Evolutionary conservation across 176 grass and related monocot genomes (phyloP), one percentile per base, ranked within the genome.

Genomic region (Cocos nucifera): DNA sequence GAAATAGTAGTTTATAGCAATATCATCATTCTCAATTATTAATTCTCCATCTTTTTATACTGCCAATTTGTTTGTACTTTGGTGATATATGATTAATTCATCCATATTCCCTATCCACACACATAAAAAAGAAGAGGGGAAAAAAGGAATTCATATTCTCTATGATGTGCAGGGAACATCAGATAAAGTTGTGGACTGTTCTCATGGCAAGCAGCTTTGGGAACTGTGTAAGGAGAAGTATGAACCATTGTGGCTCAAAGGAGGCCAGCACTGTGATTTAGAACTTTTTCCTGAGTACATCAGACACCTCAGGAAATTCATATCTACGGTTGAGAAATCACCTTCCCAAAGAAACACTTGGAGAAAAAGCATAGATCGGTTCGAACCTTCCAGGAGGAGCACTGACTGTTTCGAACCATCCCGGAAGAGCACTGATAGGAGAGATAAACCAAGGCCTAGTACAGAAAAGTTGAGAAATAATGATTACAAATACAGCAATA

Each of bases 201-300:
- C 90, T 49, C 90, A 95, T 62, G 90, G 85, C 15, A 86, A 83
- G 63, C 82, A 83, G 30, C 82, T 95, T 17, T 95, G 85, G 90
- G 90, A 89, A 58, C 66, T 89, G 25, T 95, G 90, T 61, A 83
- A 82, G 72, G 76, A 86, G 55, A 95, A 95, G 82, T 89, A 86
- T 56, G 90, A 95, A 56, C 90, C 90, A 44, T 80, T 95, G 15
- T 95, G 90, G 90, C 64, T 95, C 2, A 86, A 73, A 74, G 90
- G 90, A 24, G 90, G 90, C 22, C 89, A 95, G 50, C 90, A 95
- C 71, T 89, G 90, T 67, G 80, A 95, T 66, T 75, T 89, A 57
- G 90, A 95, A 70, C 82, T 95, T 44, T 95, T 80, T 50, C 90
- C 90, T n/a, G 85, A 95, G 55, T 95, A 89, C 61, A 69, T 95